Base-by-base conservation (phyloP, 345 rosid genomes). In the Crucihimalaya himalaica region DNA sequence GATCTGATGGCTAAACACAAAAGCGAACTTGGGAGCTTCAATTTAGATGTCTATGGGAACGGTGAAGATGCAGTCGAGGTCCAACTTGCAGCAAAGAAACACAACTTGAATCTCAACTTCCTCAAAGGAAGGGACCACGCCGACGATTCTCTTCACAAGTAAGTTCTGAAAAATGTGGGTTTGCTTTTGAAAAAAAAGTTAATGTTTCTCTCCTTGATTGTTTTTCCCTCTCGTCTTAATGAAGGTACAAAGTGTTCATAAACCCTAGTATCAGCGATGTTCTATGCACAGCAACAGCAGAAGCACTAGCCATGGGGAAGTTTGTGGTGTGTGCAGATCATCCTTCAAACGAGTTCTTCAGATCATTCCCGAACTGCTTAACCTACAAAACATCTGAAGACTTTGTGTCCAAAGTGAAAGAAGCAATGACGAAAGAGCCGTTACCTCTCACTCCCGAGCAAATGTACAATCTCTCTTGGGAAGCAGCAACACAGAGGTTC, bases 241-340 rank as follows among this genome's bases (percentile, higher is more conserved):
- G 84, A 80, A 95, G 99, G 91, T 95, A 95, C 89, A 92, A 95
- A 84, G 91, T 95, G 72, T 95, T 95, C 86, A 85, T 95, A 75
- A 95, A 95, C 77, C 99, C 97, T 15, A 95, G 99, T 51, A 81
- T 95, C 57, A 95, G 96, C 46, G 99, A 95, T 70, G 99, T 95
- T 67, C 87, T 95, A 51, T 95, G 99, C 88, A 95, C 97, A 28
- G 97, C 99, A 57, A 95, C 99, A 14, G 99, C 97, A 11, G 99
- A 95, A 82, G 99, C 97, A 18, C 90, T 95, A 32, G 99, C 99
- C 0, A 95, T 95, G 99, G 99, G 99, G 20, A 95, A 92, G 70
- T 88, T 95, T 35, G 99, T 95, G 8, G 83, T 95, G 4, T 95
- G 99, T 61, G 99, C 99, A 3, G 97, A 95, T 76, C 96, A 95